A percentile compares a stretch with the other conserved stretches of the same genome.
phyloP scores from a whole-genome alignment of 225 moss, liverwort and hornwort genomes.

The Bryum argenteum region DNA sequence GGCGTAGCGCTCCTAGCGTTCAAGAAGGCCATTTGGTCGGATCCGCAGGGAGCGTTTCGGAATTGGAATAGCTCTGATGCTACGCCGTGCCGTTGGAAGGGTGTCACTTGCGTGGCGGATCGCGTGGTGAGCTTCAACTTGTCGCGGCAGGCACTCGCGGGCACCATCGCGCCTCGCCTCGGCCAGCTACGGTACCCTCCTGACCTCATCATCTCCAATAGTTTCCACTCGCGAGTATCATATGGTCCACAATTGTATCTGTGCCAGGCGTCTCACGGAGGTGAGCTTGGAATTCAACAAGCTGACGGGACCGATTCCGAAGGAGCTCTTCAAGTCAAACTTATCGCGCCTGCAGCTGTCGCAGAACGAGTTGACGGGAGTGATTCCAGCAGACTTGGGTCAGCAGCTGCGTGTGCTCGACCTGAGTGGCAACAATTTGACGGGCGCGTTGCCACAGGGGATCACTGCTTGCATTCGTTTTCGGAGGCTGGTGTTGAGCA shows the following conservation, averaged over 20 bases:
- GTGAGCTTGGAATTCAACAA: slow-evolving; percentile 45
- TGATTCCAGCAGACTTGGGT: slow-evolving; percentile 39
- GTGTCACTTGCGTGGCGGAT: slow-evolving; percentile 48
- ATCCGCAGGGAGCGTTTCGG: slow-evolving; percentile 35
- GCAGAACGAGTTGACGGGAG: slow-evolving; percentile 45
- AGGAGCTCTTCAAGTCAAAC: slow-evolving; percentile 41
- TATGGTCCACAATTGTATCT: too few species aligned
- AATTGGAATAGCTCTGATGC: slow-evolving; percentile 49
- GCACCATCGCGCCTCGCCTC: slow-evolving; percentile 54
- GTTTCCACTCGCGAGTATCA: too few species aligned
- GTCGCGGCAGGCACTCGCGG: slow-evolving; percentile 34
- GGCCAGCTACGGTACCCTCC: slow-evolving; percentile 40
- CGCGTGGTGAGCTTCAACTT: slow-evolving; percentile 41
- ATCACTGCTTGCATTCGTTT: slow-evolving; percentile 31
- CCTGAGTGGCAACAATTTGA: slow-evolving; percentile 27
- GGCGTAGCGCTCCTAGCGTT: slow-evolving; percentile 57
- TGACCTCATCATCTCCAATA: slow-evolving; percentile 10
- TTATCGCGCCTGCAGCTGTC: slow-evolving; percentile 44
- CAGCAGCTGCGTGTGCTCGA: slow-evolving; percentile 37
- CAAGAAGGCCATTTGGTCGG: slow-evolving; percentile 36
- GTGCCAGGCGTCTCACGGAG: too few species aligned
- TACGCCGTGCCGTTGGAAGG: slow-evolving; percentile 61
- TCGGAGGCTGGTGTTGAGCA: slow-evolving; percentile 23
- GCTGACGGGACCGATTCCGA: slow-evolving; percentile 56
- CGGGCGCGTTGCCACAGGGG: slow-evolving; percentile 19